Base-by-base conservation (phyloP, 1,284 basidiomycete species). In the Ganoderma resinaceum region DNA sequence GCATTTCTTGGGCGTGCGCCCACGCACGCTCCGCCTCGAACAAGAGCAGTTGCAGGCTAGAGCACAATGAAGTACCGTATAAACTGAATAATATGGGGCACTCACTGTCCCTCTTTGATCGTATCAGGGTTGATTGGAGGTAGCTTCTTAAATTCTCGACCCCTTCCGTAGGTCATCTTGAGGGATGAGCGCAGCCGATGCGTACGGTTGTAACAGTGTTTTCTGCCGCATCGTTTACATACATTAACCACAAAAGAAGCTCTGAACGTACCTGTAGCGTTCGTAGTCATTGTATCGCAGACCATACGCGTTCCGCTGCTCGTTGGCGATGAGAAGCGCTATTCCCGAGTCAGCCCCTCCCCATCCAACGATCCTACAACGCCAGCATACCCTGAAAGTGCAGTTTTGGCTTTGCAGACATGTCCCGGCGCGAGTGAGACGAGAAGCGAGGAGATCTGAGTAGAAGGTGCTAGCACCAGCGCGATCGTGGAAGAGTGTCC, bases 1-100 rank as follows among this genome's bases (percentile, higher is more conserved):
- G 84, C 52, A 97, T 86, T 72, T 96, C 94, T 80, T 96, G 94
- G 11, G 95, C 91, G 80, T 95, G 91, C 0, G 95, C 91, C 89
- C 95, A 96, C n/a, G 95, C 93, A 61, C 96, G 89, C 80, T 98
- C 96, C 7, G 95, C 88, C 78, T 96, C 95, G 76, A 96, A 92
- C 12, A 98, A 86, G 52, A 96, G 82, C 1, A 98, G 85, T 74
- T 97, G 91, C 9, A 97, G 86, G 74, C 93, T 95, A 65, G 5
- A n/a, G 40, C n/a, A 8, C 14, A 11, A 42, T 40, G 37, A 38
- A 40, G 38, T n/a, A 23, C 6, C 26, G 18, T 52, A 66, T 14
- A 68, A 66, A 20, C 2, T 20, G 35, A 29, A 61, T 43, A 7
- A 7, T 26, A n/a, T 23, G 3, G 64, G 14, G 49, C 31, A 85